Base-by-base conservation (phyloP, 1,284 basidiomycete species). In the Malassezia yamatoensis region DNA sequence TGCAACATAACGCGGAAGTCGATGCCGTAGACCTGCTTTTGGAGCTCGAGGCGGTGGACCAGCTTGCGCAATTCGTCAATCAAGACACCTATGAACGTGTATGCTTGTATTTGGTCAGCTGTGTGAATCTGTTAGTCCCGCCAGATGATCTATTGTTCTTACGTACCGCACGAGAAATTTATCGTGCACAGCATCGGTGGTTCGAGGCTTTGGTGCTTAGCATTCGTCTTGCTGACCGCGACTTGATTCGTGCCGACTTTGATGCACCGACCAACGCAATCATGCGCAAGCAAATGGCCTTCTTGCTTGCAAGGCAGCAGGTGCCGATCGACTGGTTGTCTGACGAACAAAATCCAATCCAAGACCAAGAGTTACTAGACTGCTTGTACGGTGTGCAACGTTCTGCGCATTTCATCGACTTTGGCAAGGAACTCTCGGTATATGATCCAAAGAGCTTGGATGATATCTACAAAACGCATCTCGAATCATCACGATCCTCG, bases 71-170 rank as follows among this genome's bases (percentile, higher is more conserved):
- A 21, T 73, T 65, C 40, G 72, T 74, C 39, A 77, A 78, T 60
- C 81, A 85, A 49, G 87, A 93, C 76, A 96, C 88, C 0, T 98
- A 83, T 73, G 81, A 81, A 49, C 84, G 94, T 51, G 91, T 98
- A n/a, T 96, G 93, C 70, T 84, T 88, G 56, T 99, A 99, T 77
- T 96, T 98, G 88, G 84, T 94, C 75, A 83, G 85, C 87, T 94
- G 90, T 67, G 88, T 96, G 6, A 87, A 85, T 68, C 82, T 96
- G 50, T 82, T 99, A 3, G 86, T 89, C 0, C 88, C 91, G 41
- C 91, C 91, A 42, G 94, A 98, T 74, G 94, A 98, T 69, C 78
- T 86, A 39, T 80, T 84, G 15, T 98, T 98, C 81, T 81, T 99
- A 43, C 83, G 83, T 54, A 88, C 90, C 2, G 89, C 89, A 9